A percentile compares a stretch with the other conserved stretches of the same genome.
Conservation (phyloP, 345 rosid genomes). For the Ailanthus altissimus region DNA sequence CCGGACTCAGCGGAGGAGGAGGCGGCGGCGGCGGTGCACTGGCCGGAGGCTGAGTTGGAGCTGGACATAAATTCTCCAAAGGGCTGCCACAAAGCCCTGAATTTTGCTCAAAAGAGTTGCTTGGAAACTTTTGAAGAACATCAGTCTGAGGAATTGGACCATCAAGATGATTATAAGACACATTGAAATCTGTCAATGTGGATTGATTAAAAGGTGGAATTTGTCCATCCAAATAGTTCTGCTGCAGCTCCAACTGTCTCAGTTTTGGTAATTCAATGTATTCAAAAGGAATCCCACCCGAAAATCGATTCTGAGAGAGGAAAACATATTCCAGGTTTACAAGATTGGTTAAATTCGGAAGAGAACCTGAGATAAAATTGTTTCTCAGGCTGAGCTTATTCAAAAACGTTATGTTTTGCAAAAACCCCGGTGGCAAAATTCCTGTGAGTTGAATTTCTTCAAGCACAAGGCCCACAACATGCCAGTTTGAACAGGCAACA, state of each 20-base stretch:
- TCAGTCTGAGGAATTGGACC: conserved; percentile 49
- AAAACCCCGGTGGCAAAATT: conserved; percentile 43
- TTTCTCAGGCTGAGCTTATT: conserved; percentile 42
- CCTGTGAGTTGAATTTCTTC: conserved; percentile 45
- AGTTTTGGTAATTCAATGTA: conserved; percentile 37
- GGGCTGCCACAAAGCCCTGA: conserved; percentile 49
- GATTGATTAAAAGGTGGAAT: conserved; percentile 51
- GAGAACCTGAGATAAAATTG: conserved; percentile 42
- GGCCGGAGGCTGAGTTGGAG: conserved; percentile 21
- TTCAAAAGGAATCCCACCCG: conserved; percentile 38
- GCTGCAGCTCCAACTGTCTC: conserved; percentile 41
- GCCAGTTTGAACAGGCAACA: conserved; percentile 42
- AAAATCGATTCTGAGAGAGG: conserved; percentile 46
- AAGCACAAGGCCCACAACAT: conserved; percentile 45
- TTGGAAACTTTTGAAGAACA: conserved; percentile 37
- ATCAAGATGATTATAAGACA: conserved; percentile 44
- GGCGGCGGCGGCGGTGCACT: conserved; percentile 1
- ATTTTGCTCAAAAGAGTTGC: conserved; percentile 42
- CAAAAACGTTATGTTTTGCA: conserved; percentile 42
- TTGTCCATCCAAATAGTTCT: conserved; percentile 40
- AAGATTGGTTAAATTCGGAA: conserved; percentile 44
- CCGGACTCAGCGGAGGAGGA: conserved; percentile 16
- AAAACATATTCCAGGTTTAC: conserved; percentile 29
- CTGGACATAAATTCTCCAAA: conserved; percentile 33
- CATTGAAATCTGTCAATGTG: conserved; percentile 42